phyloP scores from a whole-genome alignment of 768 basidiomycete species.

The Daedaleopsis nitida region DNA sequence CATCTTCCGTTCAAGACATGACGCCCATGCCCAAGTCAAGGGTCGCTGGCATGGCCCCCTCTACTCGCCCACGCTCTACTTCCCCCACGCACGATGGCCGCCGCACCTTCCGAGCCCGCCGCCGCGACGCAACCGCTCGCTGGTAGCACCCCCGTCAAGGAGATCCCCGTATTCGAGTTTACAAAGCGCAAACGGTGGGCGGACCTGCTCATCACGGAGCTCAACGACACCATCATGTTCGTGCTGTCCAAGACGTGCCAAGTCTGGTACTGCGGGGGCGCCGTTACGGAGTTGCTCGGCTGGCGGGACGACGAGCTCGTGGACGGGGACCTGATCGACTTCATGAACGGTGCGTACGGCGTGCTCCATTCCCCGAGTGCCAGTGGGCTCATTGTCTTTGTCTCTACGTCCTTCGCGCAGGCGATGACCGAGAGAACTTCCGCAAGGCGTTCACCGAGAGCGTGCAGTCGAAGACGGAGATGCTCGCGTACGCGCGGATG shows the following conservation, averaged over 20 bases:
- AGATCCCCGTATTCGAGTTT: slow-evolving; percentile 62
- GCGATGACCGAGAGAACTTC: slow-evolving; percentile 55
- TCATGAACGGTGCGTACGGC: slow-evolving; percentile 58
- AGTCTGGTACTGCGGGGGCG: slow-evolving; percentile 69
- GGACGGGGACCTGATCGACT: slow-evolving; percentile 63
- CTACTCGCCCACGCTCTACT: background rate
- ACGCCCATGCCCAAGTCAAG: background rate
- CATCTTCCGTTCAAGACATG: background rate
- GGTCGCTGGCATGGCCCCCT: background rate
- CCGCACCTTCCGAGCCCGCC: background rate
- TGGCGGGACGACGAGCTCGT: slow-evolving; percentile 77
- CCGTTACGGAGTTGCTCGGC: slow-evolving; percentile 72
- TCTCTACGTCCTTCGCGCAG: too few relatives aligned
- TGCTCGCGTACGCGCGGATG: slow-evolving; percentile 63
- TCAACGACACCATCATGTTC: slow-evolving; percentile 72
- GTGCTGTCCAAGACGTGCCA: slow-evolving; percentile 63
- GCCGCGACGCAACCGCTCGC: background rate
- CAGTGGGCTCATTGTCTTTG: too few relatives aligned
- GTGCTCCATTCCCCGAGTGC: background rate
- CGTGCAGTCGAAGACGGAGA: slow-evolving; percentile 48
- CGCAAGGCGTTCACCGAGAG: slow-evolving; percentile 54
- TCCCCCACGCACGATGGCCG: background rate
- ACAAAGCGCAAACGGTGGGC: slow-evolving; percentile 88
- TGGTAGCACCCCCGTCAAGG: slow-evolving; percentile 7
- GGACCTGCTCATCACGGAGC: slow-evolving; percentile 74